Percentiles rank a stretch among this genome's conserved stretches.
These are phyloP conservation scores for Phytomonas serpens DNA, from an alignment of 208 protist genomes.

Conservation along the genomic window DNA sequence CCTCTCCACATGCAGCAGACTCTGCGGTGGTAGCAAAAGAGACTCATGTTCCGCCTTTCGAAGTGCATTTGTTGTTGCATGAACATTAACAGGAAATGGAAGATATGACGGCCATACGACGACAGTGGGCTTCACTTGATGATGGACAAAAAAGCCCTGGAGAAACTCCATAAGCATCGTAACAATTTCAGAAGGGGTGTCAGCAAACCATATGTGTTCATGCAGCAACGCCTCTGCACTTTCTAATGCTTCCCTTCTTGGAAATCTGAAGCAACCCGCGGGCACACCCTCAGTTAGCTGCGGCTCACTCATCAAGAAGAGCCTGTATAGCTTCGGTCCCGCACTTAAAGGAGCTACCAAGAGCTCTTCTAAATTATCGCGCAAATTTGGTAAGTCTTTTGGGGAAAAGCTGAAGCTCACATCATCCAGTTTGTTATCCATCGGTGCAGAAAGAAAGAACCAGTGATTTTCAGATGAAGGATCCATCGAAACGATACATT, in stretches of 20 bases:
- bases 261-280: neutral
- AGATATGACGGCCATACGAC: conserved; percentile 50
- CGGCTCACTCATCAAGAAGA: conserved; percentile 5
- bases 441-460: neutral
- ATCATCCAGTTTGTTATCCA: neutral
- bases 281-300: neutral
- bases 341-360: neutral
- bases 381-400: neutral
- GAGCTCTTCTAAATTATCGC: neutral
- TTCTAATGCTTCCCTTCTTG: neutral
- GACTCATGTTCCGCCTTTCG: conserved; percentile 43
- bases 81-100: conserved; percentile 57
- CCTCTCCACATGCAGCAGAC: conserved; percentile 26
- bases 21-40: conserved; percentile 34
- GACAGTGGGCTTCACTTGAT: conserved; percentile 11
- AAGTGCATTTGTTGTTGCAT: conserved; percentile 18
- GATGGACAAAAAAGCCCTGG: conserved; percentile 13
- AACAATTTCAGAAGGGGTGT: conserved; percentile 26
- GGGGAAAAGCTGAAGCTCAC: neutral
- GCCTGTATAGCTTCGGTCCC: neutral
- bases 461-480: neutral
- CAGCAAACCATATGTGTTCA: conserved; percentile 41
- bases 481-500: neutral
- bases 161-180: conserved; percentile 22
- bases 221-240: neutral